Evolutionary conservation across 2,329 filamentous ascomycete genomes (phyloP), one percentile per base, ranked within the genome.

Genomic region (Aureobasidium sp.): DNA sequence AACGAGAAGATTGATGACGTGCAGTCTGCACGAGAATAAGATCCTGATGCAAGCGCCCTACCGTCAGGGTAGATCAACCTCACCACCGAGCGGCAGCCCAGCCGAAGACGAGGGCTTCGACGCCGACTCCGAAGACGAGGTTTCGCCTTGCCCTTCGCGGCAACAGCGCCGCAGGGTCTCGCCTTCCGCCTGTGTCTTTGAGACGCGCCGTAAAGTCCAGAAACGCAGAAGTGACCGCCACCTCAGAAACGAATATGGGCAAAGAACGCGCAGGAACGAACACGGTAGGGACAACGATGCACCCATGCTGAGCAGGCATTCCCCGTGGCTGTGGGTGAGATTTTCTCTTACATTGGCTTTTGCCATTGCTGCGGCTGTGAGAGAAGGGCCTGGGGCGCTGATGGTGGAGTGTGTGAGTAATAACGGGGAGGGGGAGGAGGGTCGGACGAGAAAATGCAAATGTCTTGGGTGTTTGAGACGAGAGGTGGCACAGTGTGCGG

Each of bases 311-410:
- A 38, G 35, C 9, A 65, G 67, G 58, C 67, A 71, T 46, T 71
- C 67, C 37, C 69, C 77, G 9, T 70, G 69, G 60, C 66, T 78
- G 38, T 80, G 78, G 78, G 68, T 77, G 37, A 77, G 75, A 62
- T 79, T 80, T 64, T 77, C 74, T 10, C 66, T 79, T 53, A 76
- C 76, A 15, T 69, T 80, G 45, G 74, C 77, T 42, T 70, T 79
- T 61, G 78, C 77, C 13, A 71, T 80, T 45, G 77, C 77, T n/a
- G 70, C 77, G 3, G 78, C 78, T 8, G 71, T 80, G 45, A 74
- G 72, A 53, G 70, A 78, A 57, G 78, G 78, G 2, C 78, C 78
- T 17, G 75, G 68, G 17, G 70, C 68, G 54, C 67, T 78, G 63
- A 53, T 53, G 49, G 15, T 53, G 15, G 49, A 53, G 19, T 53